Evolutionary conservation across 495 filamentous ascomycete species (phyloP).

Genomic region (Aspergillus sclerotioniger): DNA sequence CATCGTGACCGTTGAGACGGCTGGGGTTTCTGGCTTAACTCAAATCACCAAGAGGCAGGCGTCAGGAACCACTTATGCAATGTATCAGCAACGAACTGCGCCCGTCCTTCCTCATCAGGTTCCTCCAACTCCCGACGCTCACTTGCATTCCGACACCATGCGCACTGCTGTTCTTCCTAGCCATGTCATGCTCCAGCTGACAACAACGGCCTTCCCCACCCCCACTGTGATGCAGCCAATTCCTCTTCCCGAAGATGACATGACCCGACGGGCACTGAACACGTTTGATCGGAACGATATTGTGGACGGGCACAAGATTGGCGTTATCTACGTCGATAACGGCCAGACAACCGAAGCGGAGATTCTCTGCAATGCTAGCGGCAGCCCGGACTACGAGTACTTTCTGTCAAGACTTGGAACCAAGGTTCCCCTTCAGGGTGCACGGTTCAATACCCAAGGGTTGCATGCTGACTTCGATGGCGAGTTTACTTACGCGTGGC

Average conservation of each 20-base stretch:
- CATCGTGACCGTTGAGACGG: constrained; percentile 82
- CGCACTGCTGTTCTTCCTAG: constrained; percentile 64
- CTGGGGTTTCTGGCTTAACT: constrained; percentile 67
- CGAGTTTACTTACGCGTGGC: constrained; percentile 85
- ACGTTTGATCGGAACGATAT: constrained; percentile 85
- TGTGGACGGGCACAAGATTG: constrained; percentile 93
- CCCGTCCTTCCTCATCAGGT: constrained; percentile 66
- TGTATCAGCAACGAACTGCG: constrained; percentile 68
- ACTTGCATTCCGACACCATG: constrained; percentile 37
- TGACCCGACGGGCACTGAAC: constrained; percentile 69
- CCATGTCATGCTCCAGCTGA: constrained; percentile 77
- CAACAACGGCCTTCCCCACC: constrained; percentile 61
- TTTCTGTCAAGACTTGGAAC: constrained; percentile 80
- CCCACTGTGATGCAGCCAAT: constrained; percentile 70
- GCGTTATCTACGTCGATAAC: constrained; percentile 86
- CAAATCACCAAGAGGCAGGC: constrained; percentile 82
- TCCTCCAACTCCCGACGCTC: constrained; percentile 47
- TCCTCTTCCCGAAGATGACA: constrained; percentile 78
- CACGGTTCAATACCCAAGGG: constrained; percentile 90
- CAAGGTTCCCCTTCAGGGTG: constrained; percentile 71
- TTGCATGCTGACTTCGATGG: constrained; percentile 85
- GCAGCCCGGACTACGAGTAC: constrained; percentile 79
- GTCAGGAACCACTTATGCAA: constrained; percentile 76
- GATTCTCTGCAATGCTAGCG: constrained; percentile 80
- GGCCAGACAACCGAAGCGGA: constrained; percentile 77